Evolutionary conservation across 2,329 filamentous ascomycete species (phyloP).

Genomic region (Graphilbum fragrans): DNA sequence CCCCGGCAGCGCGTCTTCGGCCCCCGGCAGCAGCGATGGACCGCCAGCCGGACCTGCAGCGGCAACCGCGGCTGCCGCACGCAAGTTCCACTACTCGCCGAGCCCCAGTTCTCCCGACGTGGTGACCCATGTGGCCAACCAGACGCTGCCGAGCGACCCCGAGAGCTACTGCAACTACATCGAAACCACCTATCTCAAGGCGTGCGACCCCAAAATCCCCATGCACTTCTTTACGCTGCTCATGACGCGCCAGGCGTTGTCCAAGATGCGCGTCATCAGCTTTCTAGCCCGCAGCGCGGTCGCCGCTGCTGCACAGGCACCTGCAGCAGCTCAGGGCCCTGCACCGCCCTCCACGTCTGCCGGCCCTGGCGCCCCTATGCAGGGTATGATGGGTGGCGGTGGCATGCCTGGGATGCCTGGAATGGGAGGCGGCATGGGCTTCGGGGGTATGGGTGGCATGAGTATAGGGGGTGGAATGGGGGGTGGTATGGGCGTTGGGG

Average conservation of each 20-base stretch:
- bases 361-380: neutral
- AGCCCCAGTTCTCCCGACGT: slow-evolving; percentile 28
- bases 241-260: slow-evolving; percentile 42
- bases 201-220: slow-evolving; percentile 46
- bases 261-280: slow-evolving; percentile 42
- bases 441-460: too few relatives aligned
- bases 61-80: slow-evolving; percentile 14
- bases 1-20: neutral
- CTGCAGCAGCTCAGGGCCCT: neutral
- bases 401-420: too few relatives aligned
- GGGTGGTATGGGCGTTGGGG: too few relatives aligned
- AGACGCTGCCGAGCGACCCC: slow-evolving; percentile 37
- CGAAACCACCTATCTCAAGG: slow-evolving; percentile 40
- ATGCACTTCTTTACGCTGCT: slow-evolving; percentile 46
- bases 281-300: slow-evolving; percentile 31
- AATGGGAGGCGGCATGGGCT: too few relatives aligned
- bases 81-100: slow-evolving; percentile 19
- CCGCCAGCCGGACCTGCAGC: slow-evolving; percentile 10
- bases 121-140: slow-evolving; percentile 35
- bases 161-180: slow-evolving; percentile 42
- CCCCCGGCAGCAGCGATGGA: slow-evolving; percentile 7
- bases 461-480: too few relatives aligned
- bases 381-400: too few relatives aligned
- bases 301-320: neutral
- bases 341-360: neutral